These are phyloP conservation scores for Cymbopogon flexuosus DNA, from an alignment of 202 grass and related monocot genomes.

Conservation along the genomic window DNA sequence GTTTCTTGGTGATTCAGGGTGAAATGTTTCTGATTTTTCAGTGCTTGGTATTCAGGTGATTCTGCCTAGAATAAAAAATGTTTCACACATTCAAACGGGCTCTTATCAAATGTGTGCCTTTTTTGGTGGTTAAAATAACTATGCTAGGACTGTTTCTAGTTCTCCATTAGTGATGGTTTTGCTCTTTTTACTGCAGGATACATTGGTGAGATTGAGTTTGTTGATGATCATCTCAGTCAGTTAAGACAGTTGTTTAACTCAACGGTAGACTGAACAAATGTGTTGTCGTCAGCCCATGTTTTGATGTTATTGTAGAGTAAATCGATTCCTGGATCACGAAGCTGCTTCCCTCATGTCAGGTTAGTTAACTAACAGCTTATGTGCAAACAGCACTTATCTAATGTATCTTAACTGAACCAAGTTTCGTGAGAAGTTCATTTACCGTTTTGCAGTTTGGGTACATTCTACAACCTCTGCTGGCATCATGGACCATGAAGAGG, in stretches of 20 bases:
- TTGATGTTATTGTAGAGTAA: conserved; percentile 45
- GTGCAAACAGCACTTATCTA: background rate
- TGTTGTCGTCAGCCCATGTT: conserved; percentile 44
- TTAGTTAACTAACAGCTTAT: conserved; percentile 5
- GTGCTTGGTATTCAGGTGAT: background rate
- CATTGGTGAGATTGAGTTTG: conserved; percentile 50
- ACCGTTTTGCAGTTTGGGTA: conserved; percentile 34
- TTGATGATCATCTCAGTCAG: conserved; percentile 38
- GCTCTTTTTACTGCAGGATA: conserved; percentile 32
- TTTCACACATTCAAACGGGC: background rate
- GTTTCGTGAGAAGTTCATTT: background rate
- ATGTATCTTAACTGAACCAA: background rate
- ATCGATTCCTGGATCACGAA: conserved; percentile 47
- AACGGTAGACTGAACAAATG: conserved; percentile 45
- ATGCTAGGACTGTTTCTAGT: background rate
- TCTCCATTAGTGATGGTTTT: background rate
- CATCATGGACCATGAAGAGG: conserved; percentile 52
- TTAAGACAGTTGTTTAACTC: conserved; percentile 51
- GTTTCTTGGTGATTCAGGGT: background rate
- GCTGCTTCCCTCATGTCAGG: conserved; percentile 46
- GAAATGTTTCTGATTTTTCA: background rate
- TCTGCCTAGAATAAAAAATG: background rate
- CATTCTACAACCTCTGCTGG: conserved; percentile 36
- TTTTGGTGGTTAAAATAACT: background rate
- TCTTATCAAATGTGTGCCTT: background rate